These are phyloP conservation scores for Picea glauca DNA, from an alignment of 75 land plant species.

Conservation along the genomic window DNA sequence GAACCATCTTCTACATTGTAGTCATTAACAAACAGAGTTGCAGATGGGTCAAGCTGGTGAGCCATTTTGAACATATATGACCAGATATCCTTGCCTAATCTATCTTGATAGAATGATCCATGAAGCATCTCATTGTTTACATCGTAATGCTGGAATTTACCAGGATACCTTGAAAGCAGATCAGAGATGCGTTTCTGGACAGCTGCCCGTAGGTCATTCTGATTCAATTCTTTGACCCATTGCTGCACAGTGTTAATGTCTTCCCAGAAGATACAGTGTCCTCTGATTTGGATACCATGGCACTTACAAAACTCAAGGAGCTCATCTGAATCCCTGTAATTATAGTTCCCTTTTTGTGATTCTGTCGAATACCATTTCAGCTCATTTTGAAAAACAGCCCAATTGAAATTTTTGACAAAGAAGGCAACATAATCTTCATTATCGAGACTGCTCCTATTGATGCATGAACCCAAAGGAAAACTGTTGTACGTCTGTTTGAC, in stretches of 20 bases:
- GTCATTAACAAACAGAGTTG: slow-evolving; percentile 87
- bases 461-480: slow-evolving; percentile 81
- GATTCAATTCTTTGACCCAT: slow-evolving; percentile 57
- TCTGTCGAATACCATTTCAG: slow-evolving; percentile 97
- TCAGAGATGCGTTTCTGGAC: slow-evolving; percentile 65
- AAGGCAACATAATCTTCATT: slow-evolving; percentile 77
- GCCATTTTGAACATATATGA: slow-evolving; percentile 81
- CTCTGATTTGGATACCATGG: slow-evolving; percentile 58
- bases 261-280: slow-evolving; percentile 99
- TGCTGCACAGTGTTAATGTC: slow-evolving; percentile 46
- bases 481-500: slow-evolving; percentile 72
- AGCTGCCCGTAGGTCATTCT: slow-evolving; percentile 47
- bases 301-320: slow-evolving; percentile 56
- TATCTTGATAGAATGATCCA: slow-evolving; percentile 73
- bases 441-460: slow-evolving; percentile 68
- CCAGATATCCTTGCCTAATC: slow-evolving; percentile 69
- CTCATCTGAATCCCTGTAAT: slow-evolving; percentile 91
- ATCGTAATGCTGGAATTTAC: slow-evolving; percentile 86
- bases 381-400: slow-evolving; percentile 97
- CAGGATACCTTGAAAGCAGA: slow-evolving; percentile 78
- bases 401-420: slow-evolving; percentile 78
- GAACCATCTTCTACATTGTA: slow-evolving; percentile 89
- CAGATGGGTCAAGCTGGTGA: slow-evolving; percentile 74
- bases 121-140: slow-evolving; percentile 99
- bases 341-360: slow-evolving; percentile 66